Base-by-base conservation (phyloP, 805 yeast genomes). In the Naumovozyma castellii region DNA sequence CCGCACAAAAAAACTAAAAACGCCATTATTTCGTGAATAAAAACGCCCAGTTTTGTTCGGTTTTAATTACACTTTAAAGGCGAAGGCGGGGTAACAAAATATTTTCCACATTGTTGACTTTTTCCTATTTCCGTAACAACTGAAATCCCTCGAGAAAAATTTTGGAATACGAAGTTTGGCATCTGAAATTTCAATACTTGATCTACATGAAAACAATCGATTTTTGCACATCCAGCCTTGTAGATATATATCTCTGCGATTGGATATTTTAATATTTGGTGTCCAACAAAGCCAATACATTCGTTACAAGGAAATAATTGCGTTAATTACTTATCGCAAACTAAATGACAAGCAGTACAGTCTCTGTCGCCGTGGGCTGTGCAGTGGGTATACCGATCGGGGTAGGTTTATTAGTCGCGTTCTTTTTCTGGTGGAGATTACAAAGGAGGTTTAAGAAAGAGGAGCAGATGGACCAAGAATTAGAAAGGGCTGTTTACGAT, bases 311-410 rank as follows among this genome's bases (percentile, higher is more conserved):
- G n/a, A n/a, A n/a, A n/a, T n/a, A n/a, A n/a, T n/a, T n/a, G n/a
- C n/a, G n/a, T n/a, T n/a, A n/a, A n/a, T n/a, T n/a, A n/a, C n/a
- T n/a, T n/a, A n/a, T n/a, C n/a, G n/a, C n/a, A n/a, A n/a, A n/a
- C n/a, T n/a, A n/a, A n/a, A 20, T 25, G 18, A 33, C 12, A 14
- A 46, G 42, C 43, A 40, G 42, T 22, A 34, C 35, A 8, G 54
- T 59, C 1, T 52, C 60, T 1, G 44, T 66, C 6, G 72, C 76
- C 1, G 76, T 72, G 3, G 77, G 76, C 2, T 66, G 73, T 45
- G 73, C 77, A 2, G 72, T 73, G 3, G 78, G 76, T 27, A 61
- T 73, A 18, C 78, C 78, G 1, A 49, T 65, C n/a, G 65, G 62
- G 3, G 45, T 70, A 8, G 67, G 69, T 1, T 10, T 67, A 1